Percentiles rank a stretch among this genome's conserved stretches.
Conservation (phyloP, 2,329 filamentous ascomycete genomes). For the Aspergillus floridensis region DNA sequence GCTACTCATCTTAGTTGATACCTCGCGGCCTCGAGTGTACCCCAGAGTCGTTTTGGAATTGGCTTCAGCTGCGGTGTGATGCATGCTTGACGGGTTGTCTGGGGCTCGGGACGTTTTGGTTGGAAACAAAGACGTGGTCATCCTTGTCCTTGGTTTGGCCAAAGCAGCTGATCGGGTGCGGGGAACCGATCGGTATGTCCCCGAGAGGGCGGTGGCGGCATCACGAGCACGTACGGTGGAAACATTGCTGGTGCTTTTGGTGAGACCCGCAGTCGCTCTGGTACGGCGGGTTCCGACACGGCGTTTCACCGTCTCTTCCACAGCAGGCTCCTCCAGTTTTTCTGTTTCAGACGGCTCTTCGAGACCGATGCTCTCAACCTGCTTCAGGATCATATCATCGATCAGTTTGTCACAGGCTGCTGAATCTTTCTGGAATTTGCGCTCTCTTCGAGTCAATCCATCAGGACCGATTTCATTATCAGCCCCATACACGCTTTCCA, state of each 20-base stretch:
- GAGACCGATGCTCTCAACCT: slow-evolving; percentile 63
- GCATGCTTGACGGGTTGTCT: slow-evolving; percentile 52
- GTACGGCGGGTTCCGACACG: slow-evolving; percentile 25
- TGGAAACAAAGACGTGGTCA: slow-evolving; percentile 32
- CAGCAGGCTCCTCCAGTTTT: slow-evolving; percentile 26
- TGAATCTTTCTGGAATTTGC: slow-evolving; percentile 66
- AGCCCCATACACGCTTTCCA: slow-evolving; percentile 48
- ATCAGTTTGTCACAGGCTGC: slow-evolving; percentile 62
- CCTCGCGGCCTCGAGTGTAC: slow-evolving; percentile 70
- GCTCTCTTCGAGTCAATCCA: slow-evolving; percentile 63
- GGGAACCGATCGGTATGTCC: slow-evolving; percentile 30
- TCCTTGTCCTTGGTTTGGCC: slow-evolving; percentile 39
- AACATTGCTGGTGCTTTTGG: slow-evolving; percentile 28
- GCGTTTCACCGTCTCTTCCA: slow-evolving; percentile 35
- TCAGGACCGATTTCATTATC: slow-evolving; percentile 49
- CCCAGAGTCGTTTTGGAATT: slow-evolving; percentile 80
- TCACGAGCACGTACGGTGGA: slow-evolving; percentile 42
- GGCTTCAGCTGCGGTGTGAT: slow-evolving; percentile 60
- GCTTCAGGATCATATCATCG: slow-evolving; percentile 65
- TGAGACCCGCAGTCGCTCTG: slow-evolving; percentile 26
- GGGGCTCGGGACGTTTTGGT: slow-evolving; percentile 46
- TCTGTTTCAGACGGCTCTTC: slow-evolving; percentile 57
- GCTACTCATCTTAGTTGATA: slow-evolving; percentile 32
- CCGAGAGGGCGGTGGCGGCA: slow-evolving; percentile 41
- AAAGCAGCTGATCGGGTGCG: slow-evolving; percentile 29